Percentiles rank a stretch among this genome's conserved stretches.
Evolutionary conservation across 495 filamentous ascomycete species (phyloP).

Genomic region (Cudoniella acicularis): DNA sequence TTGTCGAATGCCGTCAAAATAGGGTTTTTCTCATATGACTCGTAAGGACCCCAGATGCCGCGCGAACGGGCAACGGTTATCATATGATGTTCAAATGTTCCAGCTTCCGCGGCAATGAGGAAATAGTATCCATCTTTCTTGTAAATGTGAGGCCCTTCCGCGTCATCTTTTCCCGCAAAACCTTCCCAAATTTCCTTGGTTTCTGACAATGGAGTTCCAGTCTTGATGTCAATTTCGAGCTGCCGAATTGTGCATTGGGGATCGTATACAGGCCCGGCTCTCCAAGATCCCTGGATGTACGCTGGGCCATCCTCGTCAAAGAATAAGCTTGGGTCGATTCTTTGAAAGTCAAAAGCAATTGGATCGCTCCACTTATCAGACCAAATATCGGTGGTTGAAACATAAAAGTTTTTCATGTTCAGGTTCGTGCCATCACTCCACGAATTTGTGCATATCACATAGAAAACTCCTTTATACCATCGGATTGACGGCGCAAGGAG

Average conservation of each 20-base stretch:
- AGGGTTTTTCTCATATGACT: slow-evolving; percentile 47
- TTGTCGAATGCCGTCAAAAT: slow-evolving; percentile 41
- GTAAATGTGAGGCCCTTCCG: slow-evolving; percentile 66
- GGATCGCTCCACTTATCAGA: slow-evolving; percentile 29
- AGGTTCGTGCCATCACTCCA: background rate
- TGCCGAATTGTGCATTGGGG: slow-evolving; percentile 35
- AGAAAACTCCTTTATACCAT: slow-evolving; percentile 34
- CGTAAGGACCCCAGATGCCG: slow-evolving; percentile 52
- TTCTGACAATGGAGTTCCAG: slow-evolving; percentile 33
- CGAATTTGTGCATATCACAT: slow-evolving; percentile 25
- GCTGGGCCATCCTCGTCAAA: slow-evolving; percentile 48
- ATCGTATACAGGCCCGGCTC: slow-evolving; percentile 25
- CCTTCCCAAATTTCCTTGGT: slow-evolving; percentile 52
- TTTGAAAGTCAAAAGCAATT: slow-evolving; percentile 29
- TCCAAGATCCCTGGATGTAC: slow-evolving; percentile 36
- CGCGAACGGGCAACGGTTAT: slow-evolving; percentile 47
- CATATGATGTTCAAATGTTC: slow-evolving; percentile 56
- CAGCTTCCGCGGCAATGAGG: slow-evolving; percentile 63
- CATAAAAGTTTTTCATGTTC: slow-evolving; percentile 22
- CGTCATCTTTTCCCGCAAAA: slow-evolving; percentile 38
- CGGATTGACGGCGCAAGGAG: slow-evolving; percentile 43
- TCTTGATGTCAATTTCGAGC: slow-evolving; percentile 41
- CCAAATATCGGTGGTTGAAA: slow-evolving; percentile 28
- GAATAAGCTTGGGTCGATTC: slow-evolving; percentile 43
- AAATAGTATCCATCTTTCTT: slow-evolving; percentile 64